phyloP scores from a whole-genome alignment of 495 filamentous ascomycete genomes.

The Xylaria flabelliformis region DNA sequence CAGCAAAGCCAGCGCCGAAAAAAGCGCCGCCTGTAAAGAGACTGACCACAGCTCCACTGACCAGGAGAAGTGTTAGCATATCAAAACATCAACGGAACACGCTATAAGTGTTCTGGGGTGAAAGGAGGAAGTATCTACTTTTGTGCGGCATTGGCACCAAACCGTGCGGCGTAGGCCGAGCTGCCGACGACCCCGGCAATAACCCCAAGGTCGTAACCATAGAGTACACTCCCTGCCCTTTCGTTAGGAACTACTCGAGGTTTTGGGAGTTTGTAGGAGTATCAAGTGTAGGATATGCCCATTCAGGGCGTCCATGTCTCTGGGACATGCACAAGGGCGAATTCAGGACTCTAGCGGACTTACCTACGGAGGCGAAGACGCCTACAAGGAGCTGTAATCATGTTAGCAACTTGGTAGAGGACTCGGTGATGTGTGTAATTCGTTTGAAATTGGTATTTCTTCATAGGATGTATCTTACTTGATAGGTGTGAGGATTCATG shows the following conservation, averaged over 20 bases:
- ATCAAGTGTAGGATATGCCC: too few species aligned
- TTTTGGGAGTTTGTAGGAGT: too few species aligned
- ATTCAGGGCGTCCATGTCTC: too few species aligned
- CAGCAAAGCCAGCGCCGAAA: constrained; percentile 60
- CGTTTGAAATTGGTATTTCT: background rate
- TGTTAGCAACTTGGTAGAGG: constrained; percentile 19
- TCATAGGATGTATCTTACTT: constrained; percentile 30
- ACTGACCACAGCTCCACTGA: constrained; percentile 54
- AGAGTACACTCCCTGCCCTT: constrained; percentile 55
- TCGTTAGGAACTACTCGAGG: too few species aligned
- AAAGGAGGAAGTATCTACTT: constrained; percentile 48
- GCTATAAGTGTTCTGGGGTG: background rate
- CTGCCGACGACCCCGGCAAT: constrained; percentile 66
- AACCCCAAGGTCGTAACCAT: constrained; percentile 62
- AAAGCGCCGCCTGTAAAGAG: constrained; percentile 49
- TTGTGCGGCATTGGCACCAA: constrained; percentile 59
- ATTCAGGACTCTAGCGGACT: too few species aligned
- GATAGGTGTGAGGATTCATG: constrained; percentile 43
- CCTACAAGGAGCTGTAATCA: constrained; percentile 61
- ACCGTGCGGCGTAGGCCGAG: constrained; percentile 56
- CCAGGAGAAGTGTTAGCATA: constrained; percentile 11
- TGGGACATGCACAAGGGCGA: too few species aligned
- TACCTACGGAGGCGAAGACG: constrained; percentile 66
- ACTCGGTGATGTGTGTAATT: constrained; percentile 28
- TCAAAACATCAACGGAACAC: background rate